Evolutionary conservation across 345 rosid genomes (phyloP).

Genomic region (Eucalyptus coolabah): DNA sequence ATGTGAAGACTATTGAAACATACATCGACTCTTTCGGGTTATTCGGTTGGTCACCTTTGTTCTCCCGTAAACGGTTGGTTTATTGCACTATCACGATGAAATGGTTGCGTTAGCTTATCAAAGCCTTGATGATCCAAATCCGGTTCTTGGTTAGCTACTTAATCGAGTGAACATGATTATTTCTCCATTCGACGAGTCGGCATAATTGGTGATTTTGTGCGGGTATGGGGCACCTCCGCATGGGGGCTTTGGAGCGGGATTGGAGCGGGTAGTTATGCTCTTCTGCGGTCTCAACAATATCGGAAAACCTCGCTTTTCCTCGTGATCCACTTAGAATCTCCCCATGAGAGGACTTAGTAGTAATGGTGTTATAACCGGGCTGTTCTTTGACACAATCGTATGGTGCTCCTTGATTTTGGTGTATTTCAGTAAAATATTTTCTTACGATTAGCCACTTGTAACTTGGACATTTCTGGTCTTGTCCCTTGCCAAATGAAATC

Average conservation of each 20-base stretch:
- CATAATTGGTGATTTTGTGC: not conserved
- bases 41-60: not conserved
- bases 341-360: constrained; percentile 17
- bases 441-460: not conserved
- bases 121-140: not conserved
- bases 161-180: not conserved
- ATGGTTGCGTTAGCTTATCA: not conserved
- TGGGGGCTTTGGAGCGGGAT: constrained; percentile 81
- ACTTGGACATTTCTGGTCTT: not conserved
- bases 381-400: not conserved
- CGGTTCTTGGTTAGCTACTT: not conserved
- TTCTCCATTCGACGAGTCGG: not conserved
- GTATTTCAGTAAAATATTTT: not conserved
- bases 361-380: not conserved
- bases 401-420: not conserved
- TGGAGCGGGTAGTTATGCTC: constrained; percentile 86
- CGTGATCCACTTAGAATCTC: constrained; percentile 72
- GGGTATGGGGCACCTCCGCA: constrained; percentile 85
- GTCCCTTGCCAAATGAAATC: not conserved
- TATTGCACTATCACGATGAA: not conserved
- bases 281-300: constrained; percentile 71
- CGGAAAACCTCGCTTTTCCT: constrained; percentile 63
- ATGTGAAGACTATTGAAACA: constrained; percentile 58
- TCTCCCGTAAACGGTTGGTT: not conserved
- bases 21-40: constrained; percentile 90